Evolutionary conservation across 2,329 filamentous ascomycete species (phyloP), one percentile per base, ranked within the genome.

Genomic region (Neobulgaria alba): DNA sequence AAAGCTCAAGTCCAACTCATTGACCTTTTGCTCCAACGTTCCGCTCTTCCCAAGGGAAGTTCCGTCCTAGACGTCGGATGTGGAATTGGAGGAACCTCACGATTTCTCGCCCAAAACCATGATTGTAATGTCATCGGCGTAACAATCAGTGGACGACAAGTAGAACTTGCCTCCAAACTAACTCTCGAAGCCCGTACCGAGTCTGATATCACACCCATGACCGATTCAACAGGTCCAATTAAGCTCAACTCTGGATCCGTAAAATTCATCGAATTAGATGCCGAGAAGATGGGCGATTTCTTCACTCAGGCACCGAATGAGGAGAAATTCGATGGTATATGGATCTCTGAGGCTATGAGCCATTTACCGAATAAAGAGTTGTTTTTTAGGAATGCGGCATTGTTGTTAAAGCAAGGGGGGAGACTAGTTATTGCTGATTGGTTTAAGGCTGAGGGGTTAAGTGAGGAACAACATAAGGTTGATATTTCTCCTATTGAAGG

Each of bases 291-390:
- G 71, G 68, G 66, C 2, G 66, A 70, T 1, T 63, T 63, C 54
- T 78, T 78, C 46, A 57, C 53, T 2, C 38, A 45, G 12, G 46
- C 42, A 3, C 47, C 51, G 2, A 55, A 55, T 2, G 59, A 60
- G 23, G 52, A 54, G 36, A 55, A 48, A 2, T 78, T 78, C 48
- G 72, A 77, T 49, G 66, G 64, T 32, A 72, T 79, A 16, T 79
- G 75, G 75, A 77, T 79, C 55, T 75, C 71, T 36, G 75, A 79
- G 56, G 74, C 74, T 2, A 65, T 79, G 43, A 75, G 71, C 49
- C 75, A 79, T 56, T 68, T 79, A 42, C 73, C 73, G 0, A 66
- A 77, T 52, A 79, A 79, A 56, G 60, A 64, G 2, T 58, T 77
- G 2, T 79, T 79, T 60, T 78, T 78, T 53, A 56, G 59, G 18